These are phyloP conservation scores for Fusarium circinatum DNA, from an alignment of 2,329 filamentous ascomycete species.

Conservation along the genomic window DNA sequence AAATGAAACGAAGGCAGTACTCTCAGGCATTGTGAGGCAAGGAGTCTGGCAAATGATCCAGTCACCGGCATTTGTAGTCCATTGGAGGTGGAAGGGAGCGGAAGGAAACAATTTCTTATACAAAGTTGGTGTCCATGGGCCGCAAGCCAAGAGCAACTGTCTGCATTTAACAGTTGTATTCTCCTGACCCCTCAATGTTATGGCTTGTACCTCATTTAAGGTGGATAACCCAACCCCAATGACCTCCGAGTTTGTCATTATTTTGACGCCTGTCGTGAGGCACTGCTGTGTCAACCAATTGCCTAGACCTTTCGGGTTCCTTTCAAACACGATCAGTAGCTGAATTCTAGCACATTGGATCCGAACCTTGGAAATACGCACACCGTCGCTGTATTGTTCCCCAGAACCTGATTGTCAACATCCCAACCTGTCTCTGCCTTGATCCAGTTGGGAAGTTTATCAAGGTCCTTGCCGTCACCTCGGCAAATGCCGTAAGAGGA, in stretches of 20 bases:
- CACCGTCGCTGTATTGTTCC: not conserved
- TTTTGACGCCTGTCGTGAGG: not conserved
- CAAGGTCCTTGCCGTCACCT: not conserved
- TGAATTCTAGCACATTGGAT: not conserved
- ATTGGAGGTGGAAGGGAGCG: not conserved
- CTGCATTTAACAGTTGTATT: fast-evolving
- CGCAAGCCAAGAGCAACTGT: too few relatives aligned
- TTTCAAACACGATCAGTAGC: not conserved
- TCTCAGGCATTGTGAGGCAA: fast-evolving
- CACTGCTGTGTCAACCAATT: not conserved
- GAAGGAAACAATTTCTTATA: not conserved
- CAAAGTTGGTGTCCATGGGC: too few relatives aligned
- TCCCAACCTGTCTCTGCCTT: not conserved
- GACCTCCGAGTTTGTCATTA: not conserved
- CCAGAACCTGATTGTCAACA: not conserved
- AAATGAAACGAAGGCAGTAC: not conserved
- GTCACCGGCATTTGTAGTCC: not conserved
- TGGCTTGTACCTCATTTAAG: not conserved
- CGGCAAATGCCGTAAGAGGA: not conserved
- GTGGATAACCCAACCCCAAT: fast-evolving
- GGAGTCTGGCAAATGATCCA: not conserved
- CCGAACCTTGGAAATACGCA: fast-evolving
- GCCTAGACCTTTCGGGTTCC: not conserved
- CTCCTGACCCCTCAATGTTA: not conserved
- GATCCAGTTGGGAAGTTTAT: not conserved